Percentiles rank a stretch among this genome's conserved stretches.
Evolutionary conservation across 192 early-diverging fungal species (phyloP).

Genomic region (Entomortierella lignicola): DNA sequence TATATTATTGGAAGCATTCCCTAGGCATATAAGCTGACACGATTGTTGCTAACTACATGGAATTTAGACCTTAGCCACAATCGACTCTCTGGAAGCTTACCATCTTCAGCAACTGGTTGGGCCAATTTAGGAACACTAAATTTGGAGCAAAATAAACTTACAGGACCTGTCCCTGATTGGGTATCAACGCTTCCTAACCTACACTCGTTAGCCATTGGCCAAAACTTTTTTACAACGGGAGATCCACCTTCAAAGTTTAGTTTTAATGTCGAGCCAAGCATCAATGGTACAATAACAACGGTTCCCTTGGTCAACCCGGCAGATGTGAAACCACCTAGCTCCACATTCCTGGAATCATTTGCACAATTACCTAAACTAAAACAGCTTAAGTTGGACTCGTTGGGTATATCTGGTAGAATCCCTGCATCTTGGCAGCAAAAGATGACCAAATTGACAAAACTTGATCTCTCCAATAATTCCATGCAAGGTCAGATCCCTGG

Average conservation of each 20-base stretch:
- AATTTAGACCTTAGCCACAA: conserved; percentile 42
- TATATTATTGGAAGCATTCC: too few species aligned
- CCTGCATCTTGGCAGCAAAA: conserved; percentile 34
- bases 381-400: conserved; percentile 40
- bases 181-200: conserved; percentile 34
- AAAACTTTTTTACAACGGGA: conserved; percentile 34
- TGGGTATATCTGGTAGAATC: conserved; percentile 29
- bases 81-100: conserved; percentile 25
- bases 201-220: conserved; percentile 40
- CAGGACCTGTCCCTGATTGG: conserved; percentile 35
- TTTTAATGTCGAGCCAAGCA: conserved; percentile 26
- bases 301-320: conserved; percentile 5
- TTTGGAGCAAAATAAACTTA: conserved; percentile 22
- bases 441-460: conserved; percentile 46
- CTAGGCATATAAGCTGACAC: too few species aligned
- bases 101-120: conserved; percentile 26
- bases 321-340: conserved; percentile 5
- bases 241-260: conserved; percentile 21
- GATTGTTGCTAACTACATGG: not conserved
- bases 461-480: conserved; percentile 46
- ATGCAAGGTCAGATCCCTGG: conserved; percentile 41
- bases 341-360: conserved; percentile 32
- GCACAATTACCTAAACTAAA: conserved; percentile 17
- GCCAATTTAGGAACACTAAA: conserved; percentile 25
- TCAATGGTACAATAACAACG: not conserved